Evolutionary conservation across 2,329 filamentous ascomycete species (phyloP).

Genomic region (Chaetomium strumarium): DNA sequence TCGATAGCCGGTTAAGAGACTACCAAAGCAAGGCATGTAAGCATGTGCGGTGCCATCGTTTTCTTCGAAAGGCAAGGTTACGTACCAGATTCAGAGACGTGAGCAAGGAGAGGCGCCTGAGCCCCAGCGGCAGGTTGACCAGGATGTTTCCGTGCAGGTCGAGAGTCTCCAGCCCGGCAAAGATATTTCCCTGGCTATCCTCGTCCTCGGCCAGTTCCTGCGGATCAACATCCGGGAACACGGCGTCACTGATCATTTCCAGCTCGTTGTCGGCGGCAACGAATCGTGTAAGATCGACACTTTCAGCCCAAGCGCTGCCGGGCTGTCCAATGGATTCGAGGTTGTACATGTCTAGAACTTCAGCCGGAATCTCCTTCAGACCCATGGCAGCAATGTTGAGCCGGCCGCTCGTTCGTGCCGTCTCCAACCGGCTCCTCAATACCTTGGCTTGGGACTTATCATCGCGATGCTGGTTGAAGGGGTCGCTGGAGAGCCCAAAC

Average conservation of each 20-base stretch:
- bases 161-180: conserved; percentile 72
- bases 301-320: conserved; percentile 78
- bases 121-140: conserved; percentile 63
- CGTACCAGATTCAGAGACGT: conserved; percentile 76
- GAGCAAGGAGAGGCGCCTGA: conserved; percentile 66
- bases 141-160: conserved; percentile 85
- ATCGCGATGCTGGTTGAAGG: conserved; percentile 61
- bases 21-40: conserved; percentile 28
- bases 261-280: conserved; percentile 89
- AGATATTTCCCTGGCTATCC: conserved; percentile 66
- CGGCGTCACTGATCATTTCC: conserved; percentile 61
- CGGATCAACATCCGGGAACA: conserved; percentile 70
- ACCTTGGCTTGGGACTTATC: conserved; percentile 58
- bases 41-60: no score
- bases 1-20: conserved; percentile 76
- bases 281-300: conserved; percentile 78
- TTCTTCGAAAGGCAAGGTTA: conserved; percentile 7
- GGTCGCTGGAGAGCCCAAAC: conserved; percentile 56
- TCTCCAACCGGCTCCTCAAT: conserved; percentile 64
- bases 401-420: conserved; percentile 69
- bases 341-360: conserved; percentile 89
- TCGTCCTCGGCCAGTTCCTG: conserved; percentile 56
- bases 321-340: conserved; percentile 59
- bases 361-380: conserved; percentile 70
- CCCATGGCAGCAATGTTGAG: conserved; percentile 85